A percentile compares a stretch with the other conserved stretches of the same genome.
phyloP scores from a whole-genome alignment of 176 grass and related monocot species.

The Saccharum officinarum region DNA sequence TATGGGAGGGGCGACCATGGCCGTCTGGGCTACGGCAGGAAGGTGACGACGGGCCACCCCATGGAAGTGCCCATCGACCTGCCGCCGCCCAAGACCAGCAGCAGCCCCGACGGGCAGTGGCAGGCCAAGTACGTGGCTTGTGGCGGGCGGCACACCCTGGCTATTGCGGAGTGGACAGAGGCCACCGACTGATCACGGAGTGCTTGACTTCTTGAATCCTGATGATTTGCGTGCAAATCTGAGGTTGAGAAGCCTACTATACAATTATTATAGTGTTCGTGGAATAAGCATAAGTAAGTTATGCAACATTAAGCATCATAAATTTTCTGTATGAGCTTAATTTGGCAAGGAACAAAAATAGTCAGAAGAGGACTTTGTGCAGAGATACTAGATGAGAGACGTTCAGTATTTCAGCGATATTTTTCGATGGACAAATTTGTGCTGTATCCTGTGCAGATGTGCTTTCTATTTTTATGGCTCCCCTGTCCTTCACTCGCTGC shows the following conservation, averaged over 20 bases:
- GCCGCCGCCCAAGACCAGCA: conserved; percentile 46
- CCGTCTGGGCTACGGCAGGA: conserved; percentile 76
- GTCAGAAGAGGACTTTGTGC: not conserved
- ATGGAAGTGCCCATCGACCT: conserved; percentile 73
- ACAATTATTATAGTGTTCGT: not conserved
- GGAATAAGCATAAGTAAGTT: conserved; percentile 24
- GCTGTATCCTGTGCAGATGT: not conserved
- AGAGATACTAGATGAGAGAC: not conserved
- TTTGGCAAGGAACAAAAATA: conserved; percentile 26
- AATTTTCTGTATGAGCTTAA: conserved; percentile 15
- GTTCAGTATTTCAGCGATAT: not conserved
- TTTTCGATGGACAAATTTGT: not conserved
- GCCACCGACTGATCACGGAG: not conserved
- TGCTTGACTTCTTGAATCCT: not conserved
- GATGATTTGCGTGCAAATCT: not conserved
- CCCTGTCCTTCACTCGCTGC: not conserved
- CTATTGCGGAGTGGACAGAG: conserved; percentile 73
- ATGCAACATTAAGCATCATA: conserved; percentile 11
- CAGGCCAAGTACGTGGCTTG: conserved; percentile 82
- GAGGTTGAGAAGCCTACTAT: not conserved
- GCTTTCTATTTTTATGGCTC: not conserved
- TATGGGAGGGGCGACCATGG: conserved; percentile 98
- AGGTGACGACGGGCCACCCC: conserved; percentile 85
- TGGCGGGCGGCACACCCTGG: conserved; percentile 91
- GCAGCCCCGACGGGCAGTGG: conserved; percentile 50